Evolutionary conservation across 2,329 filamentous ascomycete genomes (phyloP), one percentile per base, ranked within the genome.

Genomic region (Bipolaris bicolor): DNA sequence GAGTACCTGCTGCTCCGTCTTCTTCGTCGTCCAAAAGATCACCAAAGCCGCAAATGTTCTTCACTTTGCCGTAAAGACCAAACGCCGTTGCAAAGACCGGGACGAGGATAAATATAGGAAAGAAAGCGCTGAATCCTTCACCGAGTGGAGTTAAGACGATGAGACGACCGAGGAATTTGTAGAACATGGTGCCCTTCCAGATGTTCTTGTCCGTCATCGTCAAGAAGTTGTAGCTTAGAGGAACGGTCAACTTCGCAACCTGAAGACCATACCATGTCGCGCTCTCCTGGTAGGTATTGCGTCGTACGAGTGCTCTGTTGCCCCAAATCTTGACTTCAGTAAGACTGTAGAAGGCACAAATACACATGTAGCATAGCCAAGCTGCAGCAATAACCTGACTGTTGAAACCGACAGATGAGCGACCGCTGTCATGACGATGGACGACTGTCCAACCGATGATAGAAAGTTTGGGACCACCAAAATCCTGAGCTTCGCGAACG

Each of bases 261-360:
- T 97, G 92, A 57, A 92, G 88, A 1, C 92, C 90, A 73, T 98
- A 99, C 92, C 96, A 99, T 66, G 94, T 96, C 0, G 95, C 95
- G 48, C 89, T 92, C 74, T 98, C 95, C 59, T 91, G 88, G 57
- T 96, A 94, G 0, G 95, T 99, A 72, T 96, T 95, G 55, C 95
- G 88, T 57, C 86, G 87, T 45, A 98, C 94, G 5, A 99, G 82
- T 0, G 95, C 94, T 33, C 95, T 88, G 47, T 96, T 95, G 55
- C 95, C 90, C 95, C 95, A 99, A n/a, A 97, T 92, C 71, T 95
- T 96, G 67, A 97, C 91, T 72, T 97, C 92, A 13, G 89, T 92
- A 70, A 99, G 88, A 7, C 92, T 93, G 55, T 87, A 90, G 49
- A 98, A 85, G 5, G 95, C 92, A 45, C 92, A 92, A 13, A 90